These are phyloP conservation scores for Diaporthe citri DNA, from an alignment of 2,329 filamentous ascomycete species.

Conservation along the genomic window DNA sequence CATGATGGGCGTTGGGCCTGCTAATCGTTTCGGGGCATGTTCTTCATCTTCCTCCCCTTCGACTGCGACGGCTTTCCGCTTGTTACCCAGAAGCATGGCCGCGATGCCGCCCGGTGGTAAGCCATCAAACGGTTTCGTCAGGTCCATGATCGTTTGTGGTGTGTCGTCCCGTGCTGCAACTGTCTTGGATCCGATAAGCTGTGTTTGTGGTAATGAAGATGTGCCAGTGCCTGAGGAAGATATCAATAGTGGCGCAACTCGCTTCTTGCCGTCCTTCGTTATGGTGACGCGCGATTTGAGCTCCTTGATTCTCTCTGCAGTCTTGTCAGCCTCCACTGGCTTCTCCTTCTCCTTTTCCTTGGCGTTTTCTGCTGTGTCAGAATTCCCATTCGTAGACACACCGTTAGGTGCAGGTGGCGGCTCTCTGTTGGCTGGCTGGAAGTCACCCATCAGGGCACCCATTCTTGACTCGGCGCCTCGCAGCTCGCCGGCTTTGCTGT, in stretches of 20 bases:
- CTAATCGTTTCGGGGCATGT: slow-evolving; percentile 60
- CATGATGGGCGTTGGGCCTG: slow-evolving; percentile 80
- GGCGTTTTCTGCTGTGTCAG: slow-evolving; percentile 43
- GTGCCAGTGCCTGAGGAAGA: slow-evolving; percentile 89
- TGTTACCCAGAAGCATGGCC: slow-evolving; percentile 90
- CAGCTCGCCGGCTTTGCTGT: slow-evolving; percentile 90
- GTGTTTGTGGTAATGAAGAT: slow-evolving; percentile 89
- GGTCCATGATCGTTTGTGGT: slow-evolving; percentile 86
- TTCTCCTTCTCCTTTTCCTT: slow-evolving; percentile 52
- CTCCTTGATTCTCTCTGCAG: slow-evolving; percentile 65
- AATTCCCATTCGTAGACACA: slow-evolving; percentile 55
- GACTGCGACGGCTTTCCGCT: slow-evolving; percentile 81
- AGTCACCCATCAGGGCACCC: slow-evolving; percentile 98
- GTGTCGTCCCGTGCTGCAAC: slow-evolving; percentile 76
- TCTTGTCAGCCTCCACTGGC: slow-evolving; percentile 62
- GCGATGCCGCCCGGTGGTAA: slow-evolving; percentile 90
- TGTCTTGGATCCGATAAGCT: slow-evolving; percentile 81
- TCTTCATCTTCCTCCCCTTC: slow-evolving; percentile 84
- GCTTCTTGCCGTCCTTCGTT: slow-evolving; percentile 96
- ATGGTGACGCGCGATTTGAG: slow-evolving; percentile 94
- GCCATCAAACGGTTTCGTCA: slow-evolving; percentile 94
- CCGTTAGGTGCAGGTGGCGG: slow-evolving; percentile 63
- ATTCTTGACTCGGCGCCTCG: slow-evolving; percentile 93
- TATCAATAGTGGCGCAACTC: slow-evolving; percentile 91
- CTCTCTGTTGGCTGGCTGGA: slow-evolving; percentile 66